Conservation (phyloP, 805 yeast species). For the Sugiyamaella valdiviana region DNA sequence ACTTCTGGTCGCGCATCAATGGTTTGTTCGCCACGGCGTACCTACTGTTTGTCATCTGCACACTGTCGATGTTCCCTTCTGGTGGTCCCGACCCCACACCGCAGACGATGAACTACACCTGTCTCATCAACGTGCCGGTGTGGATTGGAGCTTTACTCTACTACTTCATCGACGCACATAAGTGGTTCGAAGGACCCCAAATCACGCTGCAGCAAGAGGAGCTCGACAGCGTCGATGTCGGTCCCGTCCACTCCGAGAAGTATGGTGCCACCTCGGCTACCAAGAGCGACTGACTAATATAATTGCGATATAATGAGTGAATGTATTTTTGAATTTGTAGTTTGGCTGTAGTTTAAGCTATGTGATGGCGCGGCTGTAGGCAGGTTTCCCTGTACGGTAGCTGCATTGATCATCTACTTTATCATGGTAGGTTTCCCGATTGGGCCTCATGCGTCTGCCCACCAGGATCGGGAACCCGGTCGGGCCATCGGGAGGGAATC, state of each 20-base stretch:
- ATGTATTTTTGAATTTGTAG: neutral
- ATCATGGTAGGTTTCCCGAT: neutral
- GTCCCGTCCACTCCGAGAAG: slow-evolving; percentile 5
- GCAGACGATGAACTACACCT: slow-evolving; percentile 61
- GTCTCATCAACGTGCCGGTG: slow-evolving; percentile 55
- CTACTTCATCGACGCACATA: slow-evolving; percentile 48
- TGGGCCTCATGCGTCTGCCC: neutral
- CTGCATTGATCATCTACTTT: neutral
- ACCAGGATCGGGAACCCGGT: no score
- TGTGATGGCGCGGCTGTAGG: no score
- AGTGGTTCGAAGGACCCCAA: slow-evolving; percentile 52
- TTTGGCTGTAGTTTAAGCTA: no score
- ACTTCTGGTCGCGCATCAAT: slow-evolving; percentile 38
- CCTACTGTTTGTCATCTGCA: slow-evolving; percentile 44
- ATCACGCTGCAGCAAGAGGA: slow-evolving; percentile 17
- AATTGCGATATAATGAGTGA: no score
- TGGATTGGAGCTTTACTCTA: slow-evolving; percentile 51
- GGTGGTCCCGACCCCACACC: slow-evolving; percentile 29
- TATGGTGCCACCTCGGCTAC: neutral
- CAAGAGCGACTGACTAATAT: no score
- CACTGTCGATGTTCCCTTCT: slow-evolving; percentile 57
- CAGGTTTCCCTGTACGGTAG: neutral
- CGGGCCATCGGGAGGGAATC: no score
- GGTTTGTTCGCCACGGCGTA: slow-evolving; percentile 45
- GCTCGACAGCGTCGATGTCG: slow-evolving; percentile 7